Evolutionary conservation across 139 green algal species (phyloP).

Genomic region (Zygnema cylindricum): DNA sequence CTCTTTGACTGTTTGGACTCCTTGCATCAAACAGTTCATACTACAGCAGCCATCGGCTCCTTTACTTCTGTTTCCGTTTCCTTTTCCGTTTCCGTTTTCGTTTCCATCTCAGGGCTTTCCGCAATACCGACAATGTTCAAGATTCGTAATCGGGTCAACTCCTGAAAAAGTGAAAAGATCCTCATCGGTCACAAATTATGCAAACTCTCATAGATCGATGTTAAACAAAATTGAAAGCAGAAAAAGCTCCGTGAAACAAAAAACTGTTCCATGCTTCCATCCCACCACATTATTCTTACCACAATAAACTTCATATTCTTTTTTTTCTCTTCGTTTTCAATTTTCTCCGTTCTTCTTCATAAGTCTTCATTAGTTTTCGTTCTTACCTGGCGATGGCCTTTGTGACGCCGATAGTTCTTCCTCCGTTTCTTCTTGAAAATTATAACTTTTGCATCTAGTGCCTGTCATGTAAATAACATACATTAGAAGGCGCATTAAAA

Average conservation of each 20-base stretch:
- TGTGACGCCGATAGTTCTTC: conserved; percentile 79
- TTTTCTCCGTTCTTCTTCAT: neutral
- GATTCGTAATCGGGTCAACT: conserved; percentile 28
- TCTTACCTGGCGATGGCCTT: conserved; percentile 73
- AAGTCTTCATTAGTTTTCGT: neutral
- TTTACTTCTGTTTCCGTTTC: neutral
- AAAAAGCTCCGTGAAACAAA: neutral
- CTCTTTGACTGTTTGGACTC: too few species aligned
- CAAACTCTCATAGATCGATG: too few species aligned
- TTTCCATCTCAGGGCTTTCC: neutral
- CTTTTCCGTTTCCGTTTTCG: neutral
- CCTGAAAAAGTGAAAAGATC: conserved; percentile 34
- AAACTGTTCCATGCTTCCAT: too few species aligned
- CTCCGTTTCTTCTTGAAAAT: conserved; percentile 87
- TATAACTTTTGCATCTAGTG: conserved; percentile 77
- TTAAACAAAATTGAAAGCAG: neutral
- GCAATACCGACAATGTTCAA: conserved; percentile 30
- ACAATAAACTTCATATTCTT: too few species aligned
- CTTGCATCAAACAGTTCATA: too few species aligned
- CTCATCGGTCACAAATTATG: too few species aligned
- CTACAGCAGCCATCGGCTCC: neutral
- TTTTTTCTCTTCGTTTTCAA: too few species aligned
- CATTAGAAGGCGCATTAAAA: too few species aligned
- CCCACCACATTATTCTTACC: too few species aligned
- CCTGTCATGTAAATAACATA: conserved; percentile 22